A percentile compares a stretch with the other conserved stretches of the same genome.
phyloP scores from a whole-genome alignment of 306 rosid species.

The Trifolium pratense region DNA sequence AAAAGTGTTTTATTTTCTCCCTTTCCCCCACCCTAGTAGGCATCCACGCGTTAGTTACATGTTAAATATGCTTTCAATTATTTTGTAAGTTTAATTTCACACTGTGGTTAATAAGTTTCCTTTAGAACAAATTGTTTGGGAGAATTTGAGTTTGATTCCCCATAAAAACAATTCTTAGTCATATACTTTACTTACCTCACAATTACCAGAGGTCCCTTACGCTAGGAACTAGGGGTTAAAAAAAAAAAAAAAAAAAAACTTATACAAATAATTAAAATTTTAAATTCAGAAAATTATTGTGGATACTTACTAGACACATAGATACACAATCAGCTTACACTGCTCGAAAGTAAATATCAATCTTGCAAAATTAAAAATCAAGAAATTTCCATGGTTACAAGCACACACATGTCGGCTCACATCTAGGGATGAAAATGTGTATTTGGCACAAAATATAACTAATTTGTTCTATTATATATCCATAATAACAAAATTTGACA shows the following conservation, averaged over 20 bases:
- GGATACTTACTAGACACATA: background rate
- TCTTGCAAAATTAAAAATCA: background rate
- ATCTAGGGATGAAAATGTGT: too few species aligned
- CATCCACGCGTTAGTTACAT: slow-evolving; percentile 16
- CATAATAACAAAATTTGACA: too few species aligned
- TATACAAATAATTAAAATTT: background rate
- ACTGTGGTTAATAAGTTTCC: too few species aligned
- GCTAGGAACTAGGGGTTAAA: too few species aligned
- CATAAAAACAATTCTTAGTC: too few species aligned
- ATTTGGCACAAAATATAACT: too few species aligned
- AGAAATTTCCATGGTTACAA: background rate
- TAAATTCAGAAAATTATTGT: background rate
- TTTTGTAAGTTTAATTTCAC: slow-evolving; percentile 36
- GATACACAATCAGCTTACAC: background rate
- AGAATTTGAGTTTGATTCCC: too few species aligned
- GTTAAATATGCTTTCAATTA: slow-evolving; percentile 28
- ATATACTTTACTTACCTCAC: too few species aligned
- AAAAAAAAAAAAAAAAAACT: too few species aligned
- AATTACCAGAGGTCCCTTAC: too few species aligned
- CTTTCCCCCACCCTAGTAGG: background rate
- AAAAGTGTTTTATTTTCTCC: background rate
- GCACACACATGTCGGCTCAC: too few species aligned
- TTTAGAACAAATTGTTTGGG: fast-evolving
- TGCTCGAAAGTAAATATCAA: background rate
- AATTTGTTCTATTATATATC: too few species aligned